Percentiles rank a stretch among this genome's conserved stretches.
Evolutionary conservation across 495 filamentous ascomycete genomes (phyloP).

Genomic region (Physcia stellaris): DNA sequence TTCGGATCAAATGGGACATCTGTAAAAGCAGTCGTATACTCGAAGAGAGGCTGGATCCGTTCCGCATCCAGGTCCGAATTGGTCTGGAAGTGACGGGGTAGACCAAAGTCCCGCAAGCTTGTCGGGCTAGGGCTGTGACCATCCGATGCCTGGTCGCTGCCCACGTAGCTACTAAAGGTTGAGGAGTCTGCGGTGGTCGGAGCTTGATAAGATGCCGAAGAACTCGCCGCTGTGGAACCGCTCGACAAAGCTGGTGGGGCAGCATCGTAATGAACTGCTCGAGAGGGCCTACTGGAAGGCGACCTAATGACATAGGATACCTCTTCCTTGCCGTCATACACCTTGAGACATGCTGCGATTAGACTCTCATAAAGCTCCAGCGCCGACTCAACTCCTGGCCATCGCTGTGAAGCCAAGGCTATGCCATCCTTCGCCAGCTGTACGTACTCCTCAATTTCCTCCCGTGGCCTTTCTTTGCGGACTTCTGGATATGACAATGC

Average conservation of each 20-base stretch:
- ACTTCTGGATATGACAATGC: conserved; percentile 72
- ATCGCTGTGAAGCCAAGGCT: conserved; percentile 58
- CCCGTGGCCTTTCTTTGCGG: conserved; percentile 49
- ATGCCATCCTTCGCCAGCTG: conserved; percentile 62
- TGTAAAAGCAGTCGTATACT: conserved; percentile 15
- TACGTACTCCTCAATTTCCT: conserved; percentile 59
- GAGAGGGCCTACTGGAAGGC: conserved; percentile 34
- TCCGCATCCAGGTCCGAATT: conserved; percentile 10
- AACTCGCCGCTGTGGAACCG: conserved; percentile 21
- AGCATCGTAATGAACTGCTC: conserved; percentile 25
- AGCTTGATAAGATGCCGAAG: conserved; percentile 16
- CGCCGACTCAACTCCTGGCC: conserved; percentile 82
- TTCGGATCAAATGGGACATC: conserved; percentile 26
- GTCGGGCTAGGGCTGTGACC: conserved; percentile 11
- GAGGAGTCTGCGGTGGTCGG: conserved; percentile 10
- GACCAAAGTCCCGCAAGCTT: conserved; percentile 5
- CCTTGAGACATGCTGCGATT: conserved; percentile 67
- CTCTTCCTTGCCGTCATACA: conserved; percentile 53
- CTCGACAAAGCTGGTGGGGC: conserved; percentile 39
- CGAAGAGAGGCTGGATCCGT: conserved; percentile 15
- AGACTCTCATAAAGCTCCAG: conserved; percentile 66
- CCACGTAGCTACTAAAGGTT: conserved; percentile 13
- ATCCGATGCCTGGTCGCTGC: conserved; percentile 13
- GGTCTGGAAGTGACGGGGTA: background rate
- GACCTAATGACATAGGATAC: conserved; percentile 53